Base-by-base conservation (phyloP, 768 basidiomycete species). In the Harrya chromipes region DNA sequence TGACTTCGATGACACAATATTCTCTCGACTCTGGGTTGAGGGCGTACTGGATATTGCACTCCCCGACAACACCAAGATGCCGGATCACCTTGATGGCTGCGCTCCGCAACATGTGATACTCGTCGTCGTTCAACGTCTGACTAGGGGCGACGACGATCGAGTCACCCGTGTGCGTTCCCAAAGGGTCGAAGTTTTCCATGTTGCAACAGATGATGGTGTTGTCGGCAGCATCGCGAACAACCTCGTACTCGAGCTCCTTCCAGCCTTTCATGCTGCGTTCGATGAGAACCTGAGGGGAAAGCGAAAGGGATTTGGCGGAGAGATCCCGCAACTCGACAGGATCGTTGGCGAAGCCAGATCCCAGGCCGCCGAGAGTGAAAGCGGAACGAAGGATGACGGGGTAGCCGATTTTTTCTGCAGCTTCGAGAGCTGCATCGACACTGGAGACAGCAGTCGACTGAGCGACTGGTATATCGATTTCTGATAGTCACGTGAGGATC, bases 191-290 rank as follows among this genome's bases (percentile, higher is more conserved):
- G 73, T 99, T 98, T 73, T 97, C 92, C 92, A 95, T 95, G 71
- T 94, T 94, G 73, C 95, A 98, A 74, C 94, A 97, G 61, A 97
- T 98, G 70, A 99, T 99, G 23, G 94, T 97, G 75, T 98, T 97
- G 72, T 99, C 97, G 43, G 95, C 95, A 57, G 80, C 94, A 67
- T 99, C 97, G 46, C 97, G 88, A 62, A 98, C 97, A 54, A 99
- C 97, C 68, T 99, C 97, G 60, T 98, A 99, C 72, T 99, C 97
- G 55, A 98, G 80, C 72, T 99, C 97, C 68, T 99, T 99, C 97
- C 97, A 99, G 26, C 97, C 97, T 72, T 98, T 98, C 87, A 99
- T 90, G 59, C 88, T 91, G 43, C 94, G 88, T 72, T 98, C 97
- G 55, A 99, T 94, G 49, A 99, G 80, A 38, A 98, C 90, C 68